Base-by-base conservation (phyloP, 148 eudicot genomes). In the Vaccinium macrocarpon region DNA sequence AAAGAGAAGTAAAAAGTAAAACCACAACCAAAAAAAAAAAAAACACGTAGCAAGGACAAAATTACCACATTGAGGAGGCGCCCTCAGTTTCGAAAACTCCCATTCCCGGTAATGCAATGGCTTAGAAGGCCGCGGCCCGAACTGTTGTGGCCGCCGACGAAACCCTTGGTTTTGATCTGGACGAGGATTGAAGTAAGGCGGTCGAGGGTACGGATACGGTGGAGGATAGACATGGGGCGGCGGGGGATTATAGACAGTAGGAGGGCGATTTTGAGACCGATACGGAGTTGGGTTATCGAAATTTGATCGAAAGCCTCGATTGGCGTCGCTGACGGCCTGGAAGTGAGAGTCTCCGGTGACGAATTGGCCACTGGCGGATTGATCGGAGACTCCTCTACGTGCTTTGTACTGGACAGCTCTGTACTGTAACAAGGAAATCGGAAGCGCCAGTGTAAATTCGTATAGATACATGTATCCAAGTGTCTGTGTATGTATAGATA, bases 101-200 rank as follows among this genome's bases (percentile, higher is more conserved):
- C 98, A 94, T 53, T 66, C 52, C 76, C 98, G 88, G 81, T 71
- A 91, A 85, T 94, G 92, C 35, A 85, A 82, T 0, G 92, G 87
- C 82, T 82, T 92, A 79, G 50, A 53, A 42, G 66, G 86, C 82
- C 82, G 82, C 38, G 72, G 87, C 42, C 81, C 77, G 13, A 46
- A 75, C 78, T 56, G 85, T 79, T 81, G 89, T 18, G 61, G 90
- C 23, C 46, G 46, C 46, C 6, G 6, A 42, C 6, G 46, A 42
- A 42, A 42, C 76, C 32, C 74, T 21, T 72, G 46, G 46, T 42
- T 42, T 42, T 6, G 6, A 42, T 42, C 5, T 42, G 72, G 79
- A 66, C 87, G 76, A 42, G 59, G 86, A 79, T 82, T 53, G 38
- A 62, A 5, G 46, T 42, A 82, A 12, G 42, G 78, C 29, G 46